Conservation (phyloP, 139 green algal species). For the Trebouxia sp. region DNA sequence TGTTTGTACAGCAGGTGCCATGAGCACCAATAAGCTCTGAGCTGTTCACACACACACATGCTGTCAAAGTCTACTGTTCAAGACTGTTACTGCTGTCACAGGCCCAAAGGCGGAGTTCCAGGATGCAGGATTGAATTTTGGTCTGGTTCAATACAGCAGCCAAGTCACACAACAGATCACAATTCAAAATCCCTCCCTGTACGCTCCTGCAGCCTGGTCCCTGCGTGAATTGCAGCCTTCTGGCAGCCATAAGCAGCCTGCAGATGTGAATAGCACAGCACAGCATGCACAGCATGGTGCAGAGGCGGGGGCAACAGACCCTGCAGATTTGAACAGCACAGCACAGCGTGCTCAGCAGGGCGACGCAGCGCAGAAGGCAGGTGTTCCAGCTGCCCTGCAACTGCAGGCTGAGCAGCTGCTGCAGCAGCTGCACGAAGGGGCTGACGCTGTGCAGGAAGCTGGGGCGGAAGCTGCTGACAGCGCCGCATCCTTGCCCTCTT, state of each 20-base stretch:
- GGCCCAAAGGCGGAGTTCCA: neutral
- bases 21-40: too few relatives aligned
- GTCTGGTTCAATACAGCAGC: neutral
- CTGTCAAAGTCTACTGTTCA: too few relatives aligned
- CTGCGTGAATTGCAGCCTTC: neutral
- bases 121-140: neutral
- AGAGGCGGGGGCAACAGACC: too few relatives aligned
- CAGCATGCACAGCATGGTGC: neutral
- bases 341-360: constrained; percentile 12
- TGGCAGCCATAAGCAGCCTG: neutral
- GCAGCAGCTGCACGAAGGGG: neutral
- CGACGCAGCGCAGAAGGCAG: neutral
- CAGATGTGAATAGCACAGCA: neutral
- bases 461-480: neutral
- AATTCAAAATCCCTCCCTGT: neutral
- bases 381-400: neutral
- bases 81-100: too few relatives aligned
- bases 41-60: too few relatives aligned
- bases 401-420: neutral
- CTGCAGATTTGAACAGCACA: neutral
- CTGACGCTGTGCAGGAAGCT: neutral
- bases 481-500: too few relatives aligned
- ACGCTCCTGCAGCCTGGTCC: neutral
- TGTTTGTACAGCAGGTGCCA: too few relatives aligned
- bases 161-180: neutral